These are phyloP conservation scores for Hirschioporus abietinus DNA, from an alignment of 768 basidiomycete genomes.

Conservation along the genomic window DNA sequence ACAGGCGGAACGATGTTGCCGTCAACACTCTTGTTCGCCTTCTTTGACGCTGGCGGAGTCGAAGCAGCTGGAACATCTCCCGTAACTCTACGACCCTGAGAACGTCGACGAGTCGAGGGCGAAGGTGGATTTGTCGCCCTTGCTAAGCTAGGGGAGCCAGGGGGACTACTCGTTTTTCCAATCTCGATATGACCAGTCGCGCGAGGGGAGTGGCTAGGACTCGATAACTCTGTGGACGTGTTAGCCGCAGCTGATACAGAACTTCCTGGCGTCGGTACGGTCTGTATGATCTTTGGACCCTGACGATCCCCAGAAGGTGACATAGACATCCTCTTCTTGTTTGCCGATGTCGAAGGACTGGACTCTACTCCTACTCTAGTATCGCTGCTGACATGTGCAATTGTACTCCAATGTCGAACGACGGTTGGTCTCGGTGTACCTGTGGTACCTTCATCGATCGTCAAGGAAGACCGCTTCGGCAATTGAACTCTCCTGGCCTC, in stretches of 20 bases:
- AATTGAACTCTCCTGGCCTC: not conserved
- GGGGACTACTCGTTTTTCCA: not conserved
- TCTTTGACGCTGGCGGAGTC: slow-evolving; percentile 30
- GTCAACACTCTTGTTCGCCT: slow-evolving; percentile 47
- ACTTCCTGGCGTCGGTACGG: not conserved
- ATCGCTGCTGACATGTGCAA: not conserved
- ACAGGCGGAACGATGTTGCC: slow-evolving; percentile 89
- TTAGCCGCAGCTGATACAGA: not conserved
- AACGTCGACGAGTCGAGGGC: not conserved
- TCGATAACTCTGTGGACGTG: not conserved
- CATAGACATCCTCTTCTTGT: not conserved
- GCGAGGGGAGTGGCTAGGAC: not conserved
- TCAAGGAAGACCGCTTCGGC: not conserved
- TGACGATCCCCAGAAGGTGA: not conserved
- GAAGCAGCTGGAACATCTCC: not conserved
- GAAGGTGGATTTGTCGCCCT: not conserved
- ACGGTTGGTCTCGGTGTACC: not conserved
- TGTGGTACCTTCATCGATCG: not conserved
- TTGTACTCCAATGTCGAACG: not conserved
- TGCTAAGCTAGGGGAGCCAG: not conserved
- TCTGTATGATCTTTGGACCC: not conserved
- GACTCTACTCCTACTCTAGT: not conserved
- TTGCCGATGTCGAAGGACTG: not conserved
- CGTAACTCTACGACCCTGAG: not conserved
- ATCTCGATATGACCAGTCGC: not conserved